A percentile compares a stretch with the other conserved stretches of the same genome.
Conservation (phyloP, 352 stramenopile species). For the Globisporangium iwayamae region DNA sequence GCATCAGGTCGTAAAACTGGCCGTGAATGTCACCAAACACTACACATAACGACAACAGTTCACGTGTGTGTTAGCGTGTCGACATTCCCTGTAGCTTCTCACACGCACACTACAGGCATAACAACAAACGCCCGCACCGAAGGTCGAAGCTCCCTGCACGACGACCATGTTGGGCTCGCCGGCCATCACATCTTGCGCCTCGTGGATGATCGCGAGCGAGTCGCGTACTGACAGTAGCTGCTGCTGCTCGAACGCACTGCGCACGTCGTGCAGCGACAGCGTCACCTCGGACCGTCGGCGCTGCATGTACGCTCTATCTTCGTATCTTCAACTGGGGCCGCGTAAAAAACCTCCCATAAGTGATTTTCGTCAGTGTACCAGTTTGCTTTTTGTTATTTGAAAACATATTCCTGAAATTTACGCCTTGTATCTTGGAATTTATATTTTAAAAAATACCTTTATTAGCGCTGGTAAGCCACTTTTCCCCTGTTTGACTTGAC, state of each 20-base stretch:
- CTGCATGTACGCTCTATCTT: slow-evolving; percentile 20
- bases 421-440: too few species aligned
- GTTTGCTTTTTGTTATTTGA: too few species aligned
- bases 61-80: background rate
- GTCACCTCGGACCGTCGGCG: slow-evolving; percentile 32
- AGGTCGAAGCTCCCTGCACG: slow-evolving; percentile 29
- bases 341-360: too few species aligned
- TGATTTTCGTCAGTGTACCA: too few species aligned
- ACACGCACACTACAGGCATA: background rate
- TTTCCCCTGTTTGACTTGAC: too few species aligned
- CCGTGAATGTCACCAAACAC: slow-evolving; percentile 83
- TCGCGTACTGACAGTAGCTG: slow-evolving; percentile 46
- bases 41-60: slow-evolving; percentile 15
- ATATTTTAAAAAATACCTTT: too few species aligned
- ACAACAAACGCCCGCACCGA: slow-evolving; percentile 24
- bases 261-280: slow-evolving; percentile 36
- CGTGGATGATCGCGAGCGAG: slow-evolving; percentile 60
- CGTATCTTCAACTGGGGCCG: too few species aligned
- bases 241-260: slow-evolving; percentile 62
- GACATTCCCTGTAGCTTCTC: too few species aligned
- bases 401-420: too few species aligned
- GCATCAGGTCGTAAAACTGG: slow-evolving; percentile 76
- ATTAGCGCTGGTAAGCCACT: too few species aligned
- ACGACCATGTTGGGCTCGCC: slow-evolving; percentile 58
- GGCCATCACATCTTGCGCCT: slow-evolving; percentile 57